Evolutionary conservation across 805 yeast species (phyloP), one percentile per base, ranked within the genome.

Genomic region (Ogataea polymorpha): DNA sequence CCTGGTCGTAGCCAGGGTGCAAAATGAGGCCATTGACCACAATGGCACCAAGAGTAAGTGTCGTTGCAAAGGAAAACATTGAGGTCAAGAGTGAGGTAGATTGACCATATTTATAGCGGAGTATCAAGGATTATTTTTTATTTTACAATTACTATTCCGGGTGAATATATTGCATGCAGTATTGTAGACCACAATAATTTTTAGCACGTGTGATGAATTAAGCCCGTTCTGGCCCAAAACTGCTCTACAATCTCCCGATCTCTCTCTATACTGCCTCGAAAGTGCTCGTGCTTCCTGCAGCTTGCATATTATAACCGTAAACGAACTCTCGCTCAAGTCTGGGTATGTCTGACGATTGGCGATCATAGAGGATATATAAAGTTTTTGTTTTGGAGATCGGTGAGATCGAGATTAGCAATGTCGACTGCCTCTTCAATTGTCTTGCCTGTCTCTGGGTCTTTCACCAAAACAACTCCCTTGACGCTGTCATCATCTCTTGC

Each of bases 331-430:
- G 21, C 21, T 20, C 21, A 20, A 2, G 9, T 7, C 8, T 7
- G 21, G 21, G 9, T 20, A 20, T 20, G 9, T 20, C 21, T 20
- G 21, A 7, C 21, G 20, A 18, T 18, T 5, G 20, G 5, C 20
- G 20, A 23, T 50, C 67, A 56, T 29, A 71, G 50, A n/a, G 80
- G 80, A 44, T 77, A 77, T 17, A 77, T 72, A 45, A 75, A 77
- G 14, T 63, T 54, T 48, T 70, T 61, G 51, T 75, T 77, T 46
- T 77, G 77, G 20, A 69, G 53, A 50, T 77, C 82, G 4, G 83
- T 78, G 27, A 75, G 54, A 55, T 77, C 82, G 41, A 75, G 56
- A 47, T 66, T 61, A 1, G 78, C 76, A 32, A 67, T 43, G 44
- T 71, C 61, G 13, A 69, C 75, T 16, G 54, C 45, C 32, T 52